A percentile compares a stretch with the other conserved stretches of the same genome.
These are phyloP conservation scores for Erysimum cheiranthoides DNA, from an alignment of 345 rosid genomes.

Conservation along the genomic window DNA sequence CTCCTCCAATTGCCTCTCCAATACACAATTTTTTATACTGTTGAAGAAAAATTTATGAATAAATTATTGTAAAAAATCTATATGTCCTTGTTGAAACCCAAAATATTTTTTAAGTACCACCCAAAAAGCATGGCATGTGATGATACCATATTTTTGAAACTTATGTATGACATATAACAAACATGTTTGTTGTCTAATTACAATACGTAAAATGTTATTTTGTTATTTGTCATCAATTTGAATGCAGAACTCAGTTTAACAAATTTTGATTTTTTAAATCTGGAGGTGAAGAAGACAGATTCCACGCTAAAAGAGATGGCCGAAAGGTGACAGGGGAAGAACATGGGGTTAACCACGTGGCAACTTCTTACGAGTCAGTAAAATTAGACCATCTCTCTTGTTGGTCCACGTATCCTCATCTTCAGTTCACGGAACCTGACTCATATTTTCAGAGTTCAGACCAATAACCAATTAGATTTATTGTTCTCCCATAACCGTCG, in stretches of 20 bases:
- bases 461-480: neutral
- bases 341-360: constrained; percentile 16
- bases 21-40: neutral
- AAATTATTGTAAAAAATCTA: neutral
- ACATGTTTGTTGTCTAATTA: too few relatives aligned
- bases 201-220: too few relatives aligned
- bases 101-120: neutral
- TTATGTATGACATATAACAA: neutral
- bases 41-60: neutral
- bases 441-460: neutral
- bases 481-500: neutral
- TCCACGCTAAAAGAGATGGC: constrained; percentile 5
- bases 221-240: too few relatives aligned
- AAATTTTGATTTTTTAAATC: too few relatives aligned
- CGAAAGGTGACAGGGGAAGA: neutral
- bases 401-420: neutral
- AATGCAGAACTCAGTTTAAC: too few relatives aligned
- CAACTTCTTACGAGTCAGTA: neutral
- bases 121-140: constrained; percentile 36
- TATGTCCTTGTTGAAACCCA: neutral
- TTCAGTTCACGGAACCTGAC: constrained; percentile 9
- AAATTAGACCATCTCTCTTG: neutral
- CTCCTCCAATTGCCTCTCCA: neutral
- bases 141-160: constrained; percentile 8
- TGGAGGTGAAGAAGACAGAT: neutral